These are phyloP conservation scores for Syzygium aqueum DNA, from an alignment of 345 rosid genomes.

Conservation along the genomic window DNA sequence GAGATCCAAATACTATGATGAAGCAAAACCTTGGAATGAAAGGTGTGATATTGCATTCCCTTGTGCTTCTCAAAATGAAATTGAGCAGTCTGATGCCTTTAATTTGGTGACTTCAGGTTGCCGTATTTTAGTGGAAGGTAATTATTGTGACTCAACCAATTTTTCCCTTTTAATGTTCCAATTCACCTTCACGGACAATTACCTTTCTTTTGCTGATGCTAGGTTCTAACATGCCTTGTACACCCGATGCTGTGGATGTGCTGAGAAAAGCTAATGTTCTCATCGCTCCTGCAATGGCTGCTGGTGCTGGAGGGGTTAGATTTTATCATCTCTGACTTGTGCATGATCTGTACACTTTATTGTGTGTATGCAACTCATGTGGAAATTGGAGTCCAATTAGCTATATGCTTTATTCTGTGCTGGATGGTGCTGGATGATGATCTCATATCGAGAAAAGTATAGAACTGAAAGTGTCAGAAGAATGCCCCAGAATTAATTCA, in stretches of 20 bases:
- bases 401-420: background rate
- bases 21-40: slow-evolving; percentile 95
- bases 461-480: background rate
- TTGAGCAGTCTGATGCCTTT: slow-evolving; percentile 91
- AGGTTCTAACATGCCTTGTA: slow-evolving; percentile 98
- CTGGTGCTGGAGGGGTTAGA: slow-evolving; percentile 97
- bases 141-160: background rate
- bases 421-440: background rate
- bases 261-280: slow-evolving; percentile 84
- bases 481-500: background rate
- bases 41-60: slow-evolving; percentile 94
- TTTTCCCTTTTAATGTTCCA: background rate
- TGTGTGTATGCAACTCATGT: background rate
- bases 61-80: slow-evolving; percentile 92
- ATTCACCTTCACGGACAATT: background rate
- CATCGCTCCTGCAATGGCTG: slow-evolving; percentile 94
- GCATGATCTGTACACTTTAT: background rate
- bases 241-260: slow-evolving; percentile 87
- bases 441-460: background rate
- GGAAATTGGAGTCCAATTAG: background rate
- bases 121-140: slow-evolving; percentile 89
- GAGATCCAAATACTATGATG: slow-evolving; percentile 90
- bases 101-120: slow-evolving; percentile 89
- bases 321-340: background rate
- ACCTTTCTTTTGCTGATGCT: slow-evolving; percentile 1